Base-by-base conservation (phyloP, 768 basidiomycete species). In the Leccinum ochraceum region DNA sequence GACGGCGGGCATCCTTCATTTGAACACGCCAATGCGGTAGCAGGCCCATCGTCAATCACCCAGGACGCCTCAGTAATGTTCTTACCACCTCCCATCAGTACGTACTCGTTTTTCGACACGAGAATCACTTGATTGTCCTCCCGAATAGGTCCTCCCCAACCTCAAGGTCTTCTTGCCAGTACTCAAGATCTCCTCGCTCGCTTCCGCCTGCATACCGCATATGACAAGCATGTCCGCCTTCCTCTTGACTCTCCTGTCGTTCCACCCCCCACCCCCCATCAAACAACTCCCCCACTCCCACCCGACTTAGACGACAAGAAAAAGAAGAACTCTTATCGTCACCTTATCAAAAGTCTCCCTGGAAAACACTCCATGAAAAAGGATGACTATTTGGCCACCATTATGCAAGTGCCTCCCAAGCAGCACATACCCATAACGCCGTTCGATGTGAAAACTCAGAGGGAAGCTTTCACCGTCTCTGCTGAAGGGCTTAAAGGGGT, bases 361-460 rank as follows among this genome's bases (percentile, higher is more conserved):
- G 90, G 90, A 60, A 92, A 91, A 72, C 90, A 92, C 64, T 88
- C 89, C 30, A 79, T 83, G 80, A 90, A 89, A 78, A 92, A 88
- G 71, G 90, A 92, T 66, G 85, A 88, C 60, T 90, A 84, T 72
- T 74, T 92, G 54, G 80, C 79, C 42, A 84, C 76, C 1, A 84
- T 84, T 63, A 89, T 92, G 78, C 79, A 83, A 65, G 78, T 80
- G 11, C 89, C 89, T 5, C 85, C 87, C 60, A 91, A 91, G 71
- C 88, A 90, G 67, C 83, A 82, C 60, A 81, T 85, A 58, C 75
- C 77, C 53, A 88, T 92, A 62, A 70, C 70, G 34, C 81, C 79
- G 14, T 89, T 92, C 67, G 89, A 90, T 72, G 67, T 69, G 46
- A 81, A 78, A 66, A 90, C 89, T 3, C 87, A 89, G 64, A 80